Evolutionary conservation across 2,329 filamentous ascomycete species (phyloP), one percentile per base, ranked within the genome.

Genomic region (Talaromyces piceae): DNA sequence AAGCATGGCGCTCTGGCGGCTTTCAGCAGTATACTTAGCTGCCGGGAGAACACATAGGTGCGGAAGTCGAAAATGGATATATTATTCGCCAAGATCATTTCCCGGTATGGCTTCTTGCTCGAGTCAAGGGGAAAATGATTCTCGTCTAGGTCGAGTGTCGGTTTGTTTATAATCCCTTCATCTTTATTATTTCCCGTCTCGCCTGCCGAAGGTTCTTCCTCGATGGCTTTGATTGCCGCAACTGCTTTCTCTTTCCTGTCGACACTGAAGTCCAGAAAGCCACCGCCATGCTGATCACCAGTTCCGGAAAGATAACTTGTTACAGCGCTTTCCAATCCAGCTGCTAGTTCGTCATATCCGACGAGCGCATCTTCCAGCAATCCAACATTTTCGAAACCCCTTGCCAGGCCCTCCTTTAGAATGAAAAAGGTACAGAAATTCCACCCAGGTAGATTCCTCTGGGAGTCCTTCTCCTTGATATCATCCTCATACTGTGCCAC

Each of bases 361-460:
- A 93, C 87, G 33, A 98, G 73, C 3, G 93, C 91, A 76, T 98
- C 93, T 63, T 98, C 93, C 7, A 96, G 88, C 8, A 98, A 75
- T 0, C 94, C 94, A 3, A 97, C 91, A 64, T 88, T 97, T 67
- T 98, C 94, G 59, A 98, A 95, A 0, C 91, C 94, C 58, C 88
- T 81, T 1, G 93, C 91, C 30, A 98, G 73, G 0, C 93, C 93
- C 67, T 98, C 93, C 63, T 98, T 98, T 7, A 98, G 77, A 13
- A 98, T 91, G 66, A 98, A 98, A 66, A 98, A 98, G 0, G 93
- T 98, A 69, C 93, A 97, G 65, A 98, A 98, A 64, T 98, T 98
- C 93, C 93, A 98, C 0, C 93, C 93, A 0, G 93, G 93, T 16
- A 98, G 72, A 28, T 77, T 84, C 44, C 91, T 80, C 66, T 97